phyloP scores from a whole-genome alignment of 495 filamentous ascomycete genomes.

The Xylaria castorea region DNA sequence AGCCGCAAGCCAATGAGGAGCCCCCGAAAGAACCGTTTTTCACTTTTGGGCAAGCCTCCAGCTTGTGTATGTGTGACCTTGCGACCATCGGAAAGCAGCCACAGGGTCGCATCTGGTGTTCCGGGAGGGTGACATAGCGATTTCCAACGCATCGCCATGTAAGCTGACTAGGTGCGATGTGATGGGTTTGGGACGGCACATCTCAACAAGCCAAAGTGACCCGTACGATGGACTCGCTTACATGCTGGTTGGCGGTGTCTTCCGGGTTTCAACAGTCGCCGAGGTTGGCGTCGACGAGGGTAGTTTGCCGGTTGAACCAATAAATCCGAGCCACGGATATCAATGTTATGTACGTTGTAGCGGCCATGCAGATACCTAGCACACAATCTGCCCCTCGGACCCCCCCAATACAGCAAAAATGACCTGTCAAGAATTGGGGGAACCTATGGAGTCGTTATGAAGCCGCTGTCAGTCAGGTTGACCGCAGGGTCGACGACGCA shows the following conservation, averaged over 20 bases:
- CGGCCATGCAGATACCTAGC: slow-evolving; percentile 20
- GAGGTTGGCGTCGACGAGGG: slow-evolving; percentile 28
- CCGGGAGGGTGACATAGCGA: slow-evolving; percentile 39
- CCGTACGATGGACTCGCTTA: slow-evolving; percentile 25
- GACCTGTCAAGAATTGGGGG: slow-evolving; percentile 21
- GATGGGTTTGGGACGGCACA: slow-evolving; percentile 21
- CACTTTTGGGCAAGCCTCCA: neutral
- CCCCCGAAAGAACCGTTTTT: slow-evolving; percentile 20
- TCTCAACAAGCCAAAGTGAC: slow-evolving; percentile 15
- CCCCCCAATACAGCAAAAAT: slow-evolving; percentile 12
- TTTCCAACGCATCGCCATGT: slow-evolving; percentile 38
- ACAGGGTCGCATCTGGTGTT: slow-evolving; percentile 42
- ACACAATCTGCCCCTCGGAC: slow-evolving; percentile 11
- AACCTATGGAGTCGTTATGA: slow-evolving; percentile 8
- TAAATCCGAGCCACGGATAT: slow-evolving; percentile 43
- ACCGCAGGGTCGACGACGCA: slow-evolving; percentile 18
- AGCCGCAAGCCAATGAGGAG: slow-evolving; percentile 37
- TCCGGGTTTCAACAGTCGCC: slow-evolving; percentile 29
- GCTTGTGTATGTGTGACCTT: slow-evolving; percentile 16
- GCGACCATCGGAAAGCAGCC: slow-evolving; percentile 41
- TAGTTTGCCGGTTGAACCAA: slow-evolving; percentile 38
- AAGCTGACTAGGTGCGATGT: slow-evolving; percentile 35
- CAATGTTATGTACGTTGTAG: slow-evolving; percentile 30
- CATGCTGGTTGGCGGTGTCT: slow-evolving; percentile 28
- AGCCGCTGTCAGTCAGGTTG: slow-evolving; percentile 21